Evolutionary conservation across 805 yeast genomes (phyloP).

Genomic region (Saturnispora quitensis): DNA sequence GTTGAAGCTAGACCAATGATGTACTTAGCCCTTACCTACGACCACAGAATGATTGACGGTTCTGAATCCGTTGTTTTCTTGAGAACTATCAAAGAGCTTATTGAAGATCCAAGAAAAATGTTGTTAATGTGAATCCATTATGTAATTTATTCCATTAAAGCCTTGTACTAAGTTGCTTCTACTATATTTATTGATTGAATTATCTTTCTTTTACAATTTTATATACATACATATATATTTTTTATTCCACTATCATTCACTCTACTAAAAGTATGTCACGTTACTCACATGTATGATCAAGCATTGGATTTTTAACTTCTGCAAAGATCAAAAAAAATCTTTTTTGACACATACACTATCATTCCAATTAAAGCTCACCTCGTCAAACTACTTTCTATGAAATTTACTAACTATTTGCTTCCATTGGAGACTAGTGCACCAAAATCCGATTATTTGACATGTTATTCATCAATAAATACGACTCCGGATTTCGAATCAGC

Average conservation of each 20-base stretch:
- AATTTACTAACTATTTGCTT: constrained; percentile 1
- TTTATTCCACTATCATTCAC: background rate
- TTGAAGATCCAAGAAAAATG: constrained; percentile 99
- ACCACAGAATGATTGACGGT: constrained; percentile 96
- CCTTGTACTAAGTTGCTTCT: background rate
- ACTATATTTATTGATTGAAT: background rate
- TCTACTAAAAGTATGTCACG: background rate
- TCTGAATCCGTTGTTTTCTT: constrained; percentile 97
- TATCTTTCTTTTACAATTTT: background rate
- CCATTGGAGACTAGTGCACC: constrained; percentile 4
- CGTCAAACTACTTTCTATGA: background rate
- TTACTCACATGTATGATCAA: too few relatives aligned
- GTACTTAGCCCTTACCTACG: constrained; percentile 97
- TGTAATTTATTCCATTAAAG: background rate
- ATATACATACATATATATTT: background rate
- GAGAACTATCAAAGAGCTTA: constrained; percentile 90
- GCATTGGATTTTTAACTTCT: background rate
- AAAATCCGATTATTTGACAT: constrained; percentile 1
- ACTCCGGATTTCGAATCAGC: background rate
- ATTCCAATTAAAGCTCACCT: background rate
- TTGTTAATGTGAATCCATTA: constrained; percentile 35
- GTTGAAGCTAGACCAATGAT: constrained; percentile 97
- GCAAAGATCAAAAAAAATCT: background rate
- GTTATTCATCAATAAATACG: background rate
- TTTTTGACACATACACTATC: background rate